Conservation (phyloP, 2,329 filamentous ascomycete genomes). For the Fusarium albidum region DNA sequence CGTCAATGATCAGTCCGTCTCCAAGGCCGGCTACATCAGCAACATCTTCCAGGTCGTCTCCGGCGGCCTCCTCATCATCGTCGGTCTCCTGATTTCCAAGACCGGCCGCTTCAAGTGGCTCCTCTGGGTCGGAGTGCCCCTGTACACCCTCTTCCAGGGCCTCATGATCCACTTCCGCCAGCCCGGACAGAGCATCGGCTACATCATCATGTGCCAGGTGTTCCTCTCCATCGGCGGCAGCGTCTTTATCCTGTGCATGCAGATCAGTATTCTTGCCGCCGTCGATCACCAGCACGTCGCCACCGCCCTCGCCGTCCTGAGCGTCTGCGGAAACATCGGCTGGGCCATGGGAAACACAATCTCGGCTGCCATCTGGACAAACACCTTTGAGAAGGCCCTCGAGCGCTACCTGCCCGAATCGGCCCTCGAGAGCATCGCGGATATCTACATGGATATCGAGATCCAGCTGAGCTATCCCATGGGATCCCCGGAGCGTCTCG, state of each 20-base stretch:
- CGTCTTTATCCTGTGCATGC: slow-evolving; percentile 54
- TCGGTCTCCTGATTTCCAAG: slow-evolving; percentile 56
- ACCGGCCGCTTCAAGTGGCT: slow-evolving; percentile 63
- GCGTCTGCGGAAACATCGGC: slow-evolving; percentile 40
- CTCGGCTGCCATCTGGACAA: slow-evolving; percentile 45
- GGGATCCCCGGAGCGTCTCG: slow-evolving; percentile 54
- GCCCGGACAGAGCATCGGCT: slow-evolving; percentile 50
- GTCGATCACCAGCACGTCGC: slow-evolving; percentile 46
- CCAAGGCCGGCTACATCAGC: slow-evolving; percentile 56
- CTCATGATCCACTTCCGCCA: slow-evolving; percentile 46
- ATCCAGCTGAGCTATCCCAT: slow-evolving; percentile 59
- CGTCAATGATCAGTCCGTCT: slow-evolving; percentile 56
- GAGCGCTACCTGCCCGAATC: slow-evolving; percentile 56
- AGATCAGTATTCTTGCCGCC: slow-evolving; percentile 41
- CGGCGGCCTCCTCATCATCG: slow-evolving; percentile 54
- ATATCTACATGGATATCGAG: slow-evolving; percentile 62
- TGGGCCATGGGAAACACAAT: slow-evolving; percentile 42
- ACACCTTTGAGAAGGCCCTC: slow-evolving; percentile 52
- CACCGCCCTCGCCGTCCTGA: slow-evolving; percentile 41
- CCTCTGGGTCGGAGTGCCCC: slow-evolving; percentile 56
- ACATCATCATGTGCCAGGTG: slow-evolving; percentile 60
- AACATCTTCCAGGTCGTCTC: slow-evolving; percentile 59
- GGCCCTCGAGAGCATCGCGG: slow-evolving; percentile 46
- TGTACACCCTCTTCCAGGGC: slow-evolving; percentile 61
- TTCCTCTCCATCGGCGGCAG: slow-evolving; percentile 60